These are phyloP conservation scores for Buddleja alternifolia DNA, from an alignment of 257 asterid genomes.

Conservation along the genomic window DNA sequence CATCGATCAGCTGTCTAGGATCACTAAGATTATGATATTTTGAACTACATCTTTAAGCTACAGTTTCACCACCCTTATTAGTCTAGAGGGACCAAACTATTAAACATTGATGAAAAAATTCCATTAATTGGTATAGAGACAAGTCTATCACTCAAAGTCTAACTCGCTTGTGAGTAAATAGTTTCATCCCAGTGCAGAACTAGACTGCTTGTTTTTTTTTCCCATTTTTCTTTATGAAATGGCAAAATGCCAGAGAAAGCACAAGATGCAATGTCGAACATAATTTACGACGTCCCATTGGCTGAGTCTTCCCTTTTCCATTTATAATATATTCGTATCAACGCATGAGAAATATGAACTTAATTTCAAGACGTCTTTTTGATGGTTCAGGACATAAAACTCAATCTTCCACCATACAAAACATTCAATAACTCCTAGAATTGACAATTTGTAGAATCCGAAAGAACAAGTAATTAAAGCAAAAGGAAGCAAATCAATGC, in stretches of 20 bases:
- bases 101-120: too few relatives aligned
- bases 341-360: too few relatives aligned
- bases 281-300: not conserved
- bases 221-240: not conserved
- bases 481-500: constrained; percentile 20
- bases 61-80: too few relatives aligned
- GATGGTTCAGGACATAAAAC: not conserved
- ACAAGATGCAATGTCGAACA: too few relatives aligned
- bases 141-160: constrained; percentile 5
- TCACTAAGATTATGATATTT: not conserved
- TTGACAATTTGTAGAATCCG: not conserved
- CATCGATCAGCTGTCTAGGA: not conserved
- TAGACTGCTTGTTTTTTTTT: not conserved
- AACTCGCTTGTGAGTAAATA: not conserved
- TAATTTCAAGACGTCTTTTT: not conserved
- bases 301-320: not conserved
- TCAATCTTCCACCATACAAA: too few relatives aligned
- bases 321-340: not conserved
- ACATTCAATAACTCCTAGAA: constrained; percentile 1
- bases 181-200: not conserved
- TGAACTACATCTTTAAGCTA: too few relatives aligned
- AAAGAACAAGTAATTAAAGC: constrained; percentile 13
- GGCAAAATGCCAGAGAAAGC: too few relatives aligned
- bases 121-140: not conserved
- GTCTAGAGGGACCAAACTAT: too few relatives aligned